Evolutionary conservation across 345 rosid genomes (phyloP).

Genomic region (Linum lewisii): DNA sequence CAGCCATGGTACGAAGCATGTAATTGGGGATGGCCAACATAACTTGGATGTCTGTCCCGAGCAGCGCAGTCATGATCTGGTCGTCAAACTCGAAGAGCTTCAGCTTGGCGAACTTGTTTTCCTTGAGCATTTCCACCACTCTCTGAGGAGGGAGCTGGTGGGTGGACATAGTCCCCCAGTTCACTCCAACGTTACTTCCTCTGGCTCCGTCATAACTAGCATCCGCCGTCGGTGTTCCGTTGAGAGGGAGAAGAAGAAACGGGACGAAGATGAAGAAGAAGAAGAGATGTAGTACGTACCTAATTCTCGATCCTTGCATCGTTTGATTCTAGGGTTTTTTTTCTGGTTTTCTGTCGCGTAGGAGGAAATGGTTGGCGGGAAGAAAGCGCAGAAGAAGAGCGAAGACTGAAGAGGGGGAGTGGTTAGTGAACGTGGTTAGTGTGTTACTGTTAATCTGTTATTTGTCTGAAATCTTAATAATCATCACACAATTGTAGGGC

Average conservation of each 20-base stretch:
- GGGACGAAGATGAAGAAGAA: not conserved
- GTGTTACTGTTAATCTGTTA: too few species aligned
- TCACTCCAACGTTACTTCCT: not conserved
- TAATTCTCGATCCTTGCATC: not conserved
- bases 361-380: too few species aligned
- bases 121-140: not conserved
- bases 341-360: too few species aligned
- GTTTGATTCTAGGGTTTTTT: too few species aligned
- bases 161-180: constrained; percentile 3
- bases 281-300: not conserved
- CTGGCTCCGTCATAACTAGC: not conserved
- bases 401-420: too few species aligned
- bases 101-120: not conserved
- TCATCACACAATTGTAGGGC: too few species aligned
- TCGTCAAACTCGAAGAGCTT: constrained; percentile 5
- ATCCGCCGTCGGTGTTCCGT: not conserved
- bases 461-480: too few species aligned
- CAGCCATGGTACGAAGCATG: not conserved
- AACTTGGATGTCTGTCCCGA: not conserved
- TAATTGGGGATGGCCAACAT: constrained; percentile 1
- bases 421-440: too few species aligned
- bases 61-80: not conserved
- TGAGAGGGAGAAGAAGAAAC: not conserved
- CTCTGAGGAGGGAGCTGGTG: not conserved
- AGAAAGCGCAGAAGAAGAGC: too few species aligned